Conservation (phyloP, 306 rosid species). For the Urtica urens region DNA sequence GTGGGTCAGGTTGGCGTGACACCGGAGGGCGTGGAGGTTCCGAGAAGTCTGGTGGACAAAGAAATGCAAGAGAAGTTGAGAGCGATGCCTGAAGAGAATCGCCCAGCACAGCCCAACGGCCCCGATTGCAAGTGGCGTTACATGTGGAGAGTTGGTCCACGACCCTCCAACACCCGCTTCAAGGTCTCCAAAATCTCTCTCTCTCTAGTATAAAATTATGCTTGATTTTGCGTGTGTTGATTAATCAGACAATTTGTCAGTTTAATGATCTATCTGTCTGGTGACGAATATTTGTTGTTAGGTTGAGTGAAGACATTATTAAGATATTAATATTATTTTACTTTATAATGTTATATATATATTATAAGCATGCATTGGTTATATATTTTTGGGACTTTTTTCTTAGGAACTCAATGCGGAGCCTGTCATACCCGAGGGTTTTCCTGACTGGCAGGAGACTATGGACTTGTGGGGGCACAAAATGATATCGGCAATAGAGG, state of each 20-base stretch:
- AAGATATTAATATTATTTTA: constrained; percentile 6
- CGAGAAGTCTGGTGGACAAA: constrained; percentile 80
- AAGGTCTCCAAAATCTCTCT: constrained; percentile 39
- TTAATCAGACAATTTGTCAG: no score
- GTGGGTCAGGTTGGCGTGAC: constrained; percentile 89
- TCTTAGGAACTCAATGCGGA: constrained; percentile 78
- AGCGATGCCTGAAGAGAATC: constrained; percentile 54
- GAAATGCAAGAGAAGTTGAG: constrained; percentile 70
- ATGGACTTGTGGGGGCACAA: constrained; percentile 95
- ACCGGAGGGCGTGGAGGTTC: constrained; percentile 84
- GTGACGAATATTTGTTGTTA: no score
- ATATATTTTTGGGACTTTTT: neutral
- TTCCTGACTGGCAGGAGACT: constrained; percentile 79
- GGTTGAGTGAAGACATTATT: no score
- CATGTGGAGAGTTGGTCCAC: constrained; percentile 92
- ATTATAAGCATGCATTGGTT: neutral
- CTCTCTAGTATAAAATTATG: neutral
- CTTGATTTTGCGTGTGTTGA: no score
- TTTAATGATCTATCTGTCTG: no score
- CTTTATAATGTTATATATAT: constrained; percentile 10
- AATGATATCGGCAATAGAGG: constrained; percentile 80
- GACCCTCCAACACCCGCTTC: constrained; percentile 63
- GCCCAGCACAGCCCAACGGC: constrained; percentile 55
- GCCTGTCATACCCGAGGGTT: constrained; percentile 86
- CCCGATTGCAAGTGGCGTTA: constrained; percentile 93